A percentile compares a stretch with the other conserved stretches of the same genome.
Evolutionary conservation across 1,139 yeast species (phyloP).

Genomic region (Lodderomyces parapsilosis): DNA sequence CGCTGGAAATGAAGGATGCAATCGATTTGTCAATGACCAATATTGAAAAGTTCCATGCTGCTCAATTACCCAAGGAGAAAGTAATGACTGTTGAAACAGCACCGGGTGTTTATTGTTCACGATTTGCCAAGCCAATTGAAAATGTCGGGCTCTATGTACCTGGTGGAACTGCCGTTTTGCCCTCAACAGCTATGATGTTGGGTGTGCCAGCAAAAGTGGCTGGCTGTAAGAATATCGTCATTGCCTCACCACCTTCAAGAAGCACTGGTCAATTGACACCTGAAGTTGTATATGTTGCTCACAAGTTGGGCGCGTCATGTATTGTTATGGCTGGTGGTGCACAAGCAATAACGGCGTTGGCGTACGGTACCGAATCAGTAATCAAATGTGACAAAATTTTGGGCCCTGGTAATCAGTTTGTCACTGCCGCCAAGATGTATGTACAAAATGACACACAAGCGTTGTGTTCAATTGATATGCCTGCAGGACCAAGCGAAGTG

Average conservation of each 20-base stretch:
- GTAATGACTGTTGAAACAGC: slow-evolving; percentile 85
- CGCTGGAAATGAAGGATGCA: slow-evolving; percentile 77
- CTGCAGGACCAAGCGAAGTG: slow-evolving; percentile 99
- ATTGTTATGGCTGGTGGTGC: slow-evolving; percentile 98
- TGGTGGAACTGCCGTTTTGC: slow-evolving; percentile 98
- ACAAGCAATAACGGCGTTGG: slow-evolving; percentile 98
- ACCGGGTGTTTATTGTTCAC: slow-evolving; percentile 90
- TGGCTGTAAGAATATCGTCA: slow-evolving; percentile 87
- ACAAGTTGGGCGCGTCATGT: slow-evolving; percentile 86
- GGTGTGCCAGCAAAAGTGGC: slow-evolving; percentile 99
- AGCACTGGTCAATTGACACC: slow-evolving; percentile 91
- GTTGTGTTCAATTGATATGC: slow-evolving; percentile 95
- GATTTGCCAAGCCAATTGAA: slow-evolving; percentile 93
- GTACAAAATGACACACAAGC: slow-evolving; percentile 96
- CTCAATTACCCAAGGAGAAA: slow-evolving; percentile 73
- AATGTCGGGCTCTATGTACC: slow-evolving; percentile 95
- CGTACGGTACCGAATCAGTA: slow-evolving; percentile 91
- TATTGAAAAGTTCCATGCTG: slow-evolving; percentile 89
- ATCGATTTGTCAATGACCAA: slow-evolving; percentile 87
- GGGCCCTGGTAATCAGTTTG: slow-evolving; percentile 99
- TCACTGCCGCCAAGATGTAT: slow-evolving; percentile 98
- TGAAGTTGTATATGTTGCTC: slow-evolving; percentile 96
- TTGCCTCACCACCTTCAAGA: slow-evolving; percentile 97
- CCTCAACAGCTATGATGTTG: slow-evolving; percentile 96
- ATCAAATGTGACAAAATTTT: slow-evolving; percentile 94